A percentile compares a stretch with the other conserved stretches of the same genome.
These are phyloP conservation scores for Raddia guianensis DNA, from an alignment of 176 grass and related monocot species.

Conservation along the genomic window DNA sequence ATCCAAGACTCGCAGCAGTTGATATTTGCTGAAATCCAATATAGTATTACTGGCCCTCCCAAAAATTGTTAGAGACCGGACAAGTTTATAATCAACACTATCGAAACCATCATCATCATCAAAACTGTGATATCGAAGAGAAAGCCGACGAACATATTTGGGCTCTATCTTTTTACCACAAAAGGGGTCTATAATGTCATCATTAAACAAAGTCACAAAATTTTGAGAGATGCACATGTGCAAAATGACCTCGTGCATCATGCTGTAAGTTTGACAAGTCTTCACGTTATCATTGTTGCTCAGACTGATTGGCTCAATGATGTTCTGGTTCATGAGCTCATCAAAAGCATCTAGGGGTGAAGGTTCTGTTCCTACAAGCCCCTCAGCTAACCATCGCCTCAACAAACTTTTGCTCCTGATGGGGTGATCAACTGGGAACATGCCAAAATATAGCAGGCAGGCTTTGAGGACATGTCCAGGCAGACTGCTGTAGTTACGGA, in stretches of 20 bases:
- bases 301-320: slow-evolving; percentile 15
- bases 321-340: slow-evolving; percentile 16
- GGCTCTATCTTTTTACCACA: background rate
- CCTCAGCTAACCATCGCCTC: slow-evolving; percentile 1
- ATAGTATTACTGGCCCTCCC: background rate
- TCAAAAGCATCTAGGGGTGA: background rate
- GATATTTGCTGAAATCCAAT: slow-evolving; percentile 3
- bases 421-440: background rate
- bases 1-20: slow-evolving; percentile 13
- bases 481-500: background rate
- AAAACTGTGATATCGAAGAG: background rate
- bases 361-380: background rate
- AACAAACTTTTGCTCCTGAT: background rate
- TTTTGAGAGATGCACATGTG: slow-evolving; percentile 4
- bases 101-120: background rate
- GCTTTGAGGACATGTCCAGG: background rate
- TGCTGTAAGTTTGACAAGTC: slow-evolving; percentile 28
- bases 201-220: background rate
- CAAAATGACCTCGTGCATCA: slow-evolving; percentile 29
- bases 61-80: slow-evolving; percentile 1
- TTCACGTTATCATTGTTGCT: slow-evolving; percentile 6
- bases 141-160: slow-evolving; percentile 6
- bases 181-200: background rate
- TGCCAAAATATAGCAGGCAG: slow-evolving; percentile 13
- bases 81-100: slow-evolving; percentile 2